Conservation (phyloP, 2,329 filamentous ascomycete species). For the Colletotrichum sp. region DNA sequence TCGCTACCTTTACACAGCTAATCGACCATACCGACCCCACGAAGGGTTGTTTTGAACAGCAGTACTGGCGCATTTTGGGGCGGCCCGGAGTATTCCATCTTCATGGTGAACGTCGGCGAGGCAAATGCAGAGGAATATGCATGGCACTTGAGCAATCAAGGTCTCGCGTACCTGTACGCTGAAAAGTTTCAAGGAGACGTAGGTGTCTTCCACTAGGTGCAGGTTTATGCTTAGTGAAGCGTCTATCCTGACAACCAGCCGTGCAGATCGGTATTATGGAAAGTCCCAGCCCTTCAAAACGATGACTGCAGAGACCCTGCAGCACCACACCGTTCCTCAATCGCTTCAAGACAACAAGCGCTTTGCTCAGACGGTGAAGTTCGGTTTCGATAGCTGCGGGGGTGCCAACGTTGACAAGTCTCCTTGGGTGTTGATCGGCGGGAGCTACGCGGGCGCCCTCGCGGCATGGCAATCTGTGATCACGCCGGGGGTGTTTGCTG, state of each 20-base stretch:
- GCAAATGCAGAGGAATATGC: not conserved
- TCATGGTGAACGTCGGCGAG: slow-evolving; percentile 14
- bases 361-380: slow-evolving; percentile 31
- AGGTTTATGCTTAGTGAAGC: not conserved
- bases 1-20: slow-evolving; percentile 4
- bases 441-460: slow-evolving; percentile 56
- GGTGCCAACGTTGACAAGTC: slow-evolving; percentile 40
- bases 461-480: slow-evolving; percentile 51
- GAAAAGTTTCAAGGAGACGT: slow-evolving; percentile 12
- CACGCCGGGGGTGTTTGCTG: slow-evolving; percentile 54
- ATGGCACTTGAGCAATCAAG: not conserved
- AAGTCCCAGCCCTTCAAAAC: slow-evolving; percentile 7
- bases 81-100: slow-evolving; percentile 6
- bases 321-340: slow-evolving; percentile 11
- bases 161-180: slow-evolving; percentile 1
- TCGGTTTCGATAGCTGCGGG: slow-evolving; percentile 40
- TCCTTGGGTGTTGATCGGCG: slow-evolving; percentile 58
- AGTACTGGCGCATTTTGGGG: slow-evolving; percentile 17
- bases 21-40: slow-evolving; percentile 11
- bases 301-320: slow-evolving; percentile 17
- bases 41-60: slow-evolving; percentile 14
- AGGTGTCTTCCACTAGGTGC: not conserved
- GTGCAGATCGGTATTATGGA: slow-evolving; percentile 15
- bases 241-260: not conserved
- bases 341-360: slow-evolving; percentile 15